Evolutionary conservation across 768 basidiomycete species (phyloP).

Genomic region (Lyophyllum decastes): DNA sequence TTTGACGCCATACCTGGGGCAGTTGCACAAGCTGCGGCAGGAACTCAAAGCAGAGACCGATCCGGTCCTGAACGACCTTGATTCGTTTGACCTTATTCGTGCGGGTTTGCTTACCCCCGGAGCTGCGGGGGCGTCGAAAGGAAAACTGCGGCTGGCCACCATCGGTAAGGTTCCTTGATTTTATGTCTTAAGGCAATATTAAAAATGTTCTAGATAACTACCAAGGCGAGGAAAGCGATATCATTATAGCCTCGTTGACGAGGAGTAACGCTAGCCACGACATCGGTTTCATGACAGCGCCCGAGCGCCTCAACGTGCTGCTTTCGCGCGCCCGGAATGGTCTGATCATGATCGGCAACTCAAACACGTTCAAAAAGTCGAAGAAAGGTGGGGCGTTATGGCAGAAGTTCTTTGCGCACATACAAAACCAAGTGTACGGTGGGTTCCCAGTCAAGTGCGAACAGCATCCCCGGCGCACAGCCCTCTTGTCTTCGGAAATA

Average conservation of each 20-base stretch:
- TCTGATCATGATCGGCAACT: conserved; percentile 69
- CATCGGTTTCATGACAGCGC: conserved; percentile 73
- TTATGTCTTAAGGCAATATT: too few species aligned
- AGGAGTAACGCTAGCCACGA: conserved; percentile 55
- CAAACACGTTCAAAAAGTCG: conserved; percentile 54
- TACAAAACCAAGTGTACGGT: conserved; percentile 49
- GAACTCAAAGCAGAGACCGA: conserved; percentile 50
- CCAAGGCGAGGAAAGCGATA: conserved; percentile 74
- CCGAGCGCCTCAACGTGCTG: conserved; percentile 71
- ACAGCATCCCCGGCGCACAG: conserved; percentile 45
- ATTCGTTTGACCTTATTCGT: conserved; percentile 55
- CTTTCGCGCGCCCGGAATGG: conserved; percentile 69
- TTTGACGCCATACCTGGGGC: conserved; percentile 71
- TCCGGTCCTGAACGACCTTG: conserved; percentile 64
- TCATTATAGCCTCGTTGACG: conserved; percentile 62
- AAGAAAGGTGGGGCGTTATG: conserved; percentile 55
- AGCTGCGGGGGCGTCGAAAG: conserved; percentile 41
- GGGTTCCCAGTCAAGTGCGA: conserved; percentile 65
- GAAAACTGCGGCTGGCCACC: conserved; percentile 57
- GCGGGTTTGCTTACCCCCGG: conserved; percentile 52
- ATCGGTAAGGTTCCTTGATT: conserved; percentile 50
- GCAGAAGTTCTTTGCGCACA: conserved; percentile 46
- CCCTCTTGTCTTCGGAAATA: conserved; percentile 37
- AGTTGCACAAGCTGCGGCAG: conserved; percentile 49
- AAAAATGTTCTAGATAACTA: conserved; percentile 60